A percentile compares a stretch with the other conserved stretches of the same genome.
phyloP scores from a whole-genome alignment of 179 eudicot species.

The Nepenthes alata region DNA sequence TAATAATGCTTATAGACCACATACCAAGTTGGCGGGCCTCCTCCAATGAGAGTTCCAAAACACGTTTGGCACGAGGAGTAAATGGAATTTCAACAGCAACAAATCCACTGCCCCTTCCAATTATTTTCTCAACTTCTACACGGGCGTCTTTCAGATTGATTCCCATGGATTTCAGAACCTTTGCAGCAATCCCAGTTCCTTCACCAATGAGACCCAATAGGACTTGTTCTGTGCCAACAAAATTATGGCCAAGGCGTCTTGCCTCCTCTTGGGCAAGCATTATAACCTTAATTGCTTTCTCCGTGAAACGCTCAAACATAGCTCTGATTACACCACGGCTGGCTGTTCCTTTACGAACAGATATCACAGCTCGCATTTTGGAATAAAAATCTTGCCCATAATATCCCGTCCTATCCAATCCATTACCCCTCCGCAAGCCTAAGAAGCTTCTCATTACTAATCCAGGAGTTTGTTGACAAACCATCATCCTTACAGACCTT shows the following conservation, averaged over 20 bases:
- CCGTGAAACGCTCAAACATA: conserved; percentile 94
- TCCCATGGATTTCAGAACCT: conserved; percentile 91
- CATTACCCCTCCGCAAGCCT: conserved; percentile 59
- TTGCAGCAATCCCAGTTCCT: conserved; percentile 96
- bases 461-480: conserved; percentile 28
- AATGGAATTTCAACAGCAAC: conserved; percentile 93
- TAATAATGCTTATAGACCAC: not conserved
- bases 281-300: conserved; percentile 91
- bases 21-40: conserved; percentile 94
- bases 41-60: conserved; percentile 73
- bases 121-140: conserved; percentile 89
- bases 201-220: conserved; percentile 90
- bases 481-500: conserved; percentile 43
- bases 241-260: conserved; percentile 80
- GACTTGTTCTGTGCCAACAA: conserved; percentile 96
- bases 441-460: conserved; percentile 45
- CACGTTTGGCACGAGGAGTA: conserved; percentile 96
- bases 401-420: conserved; percentile 32
- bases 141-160: conserved; percentile 92
- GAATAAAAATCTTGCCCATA: conserved; percentile 38
- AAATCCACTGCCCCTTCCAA: conserved; percentile 91
- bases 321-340: conserved; percentile 50
- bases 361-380: conserved; percentile 39
- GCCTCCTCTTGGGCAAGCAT: conserved; percentile 99
- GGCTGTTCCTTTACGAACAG: conserved; percentile 36